Percentiles rank a stretch among this genome's conserved stretches.
These are phyloP conservation scores for Sanghuangporus weigelae DNA, from an alignment of 1,284 basidiomycete genomes.

Conservation along the genomic window DNA sequence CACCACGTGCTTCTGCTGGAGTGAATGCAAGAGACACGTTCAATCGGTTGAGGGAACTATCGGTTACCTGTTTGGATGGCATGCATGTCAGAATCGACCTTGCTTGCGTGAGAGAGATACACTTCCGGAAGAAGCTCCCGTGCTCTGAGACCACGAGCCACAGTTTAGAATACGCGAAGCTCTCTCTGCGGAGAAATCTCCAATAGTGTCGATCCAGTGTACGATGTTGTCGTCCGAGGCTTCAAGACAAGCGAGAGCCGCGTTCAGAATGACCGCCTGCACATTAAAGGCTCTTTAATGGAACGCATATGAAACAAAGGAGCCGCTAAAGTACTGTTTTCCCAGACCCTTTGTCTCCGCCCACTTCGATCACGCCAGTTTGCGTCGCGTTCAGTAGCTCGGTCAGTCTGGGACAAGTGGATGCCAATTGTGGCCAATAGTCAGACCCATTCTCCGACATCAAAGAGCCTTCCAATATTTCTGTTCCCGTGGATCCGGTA, in stretches of 20 bases:
- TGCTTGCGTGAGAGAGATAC: neutral
- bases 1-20: conserved; percentile 43
- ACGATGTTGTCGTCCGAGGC: conserved; percentile 33
- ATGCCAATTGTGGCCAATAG: neutral
- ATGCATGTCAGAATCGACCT: neutral
- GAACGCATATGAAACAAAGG: conserved; percentile 2
- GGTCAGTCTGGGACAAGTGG: conserved; percentile 40
- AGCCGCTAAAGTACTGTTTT: conserved; percentile 48
- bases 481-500: conserved; percentile 34
- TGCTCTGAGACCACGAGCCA: conserved; percentile 26
- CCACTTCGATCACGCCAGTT: conserved; percentile 54
- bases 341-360: conserved; percentile 54
- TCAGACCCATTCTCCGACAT: conserved; percentile 24
- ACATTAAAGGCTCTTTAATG: neutral
- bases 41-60: conserved; percentile 31
- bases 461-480: conserved; percentile 27
- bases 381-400: conserved; percentile 39
- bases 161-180: conserved; percentile 26
- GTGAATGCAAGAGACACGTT: conserved; percentile 56
- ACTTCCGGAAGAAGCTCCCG: conserved; percentile 24
- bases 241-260: conserved; percentile 48
- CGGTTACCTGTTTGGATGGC: neutral
- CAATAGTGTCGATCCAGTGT: conserved; percentile 68
- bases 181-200: conserved; percentile 55
- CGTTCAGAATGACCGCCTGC: conserved; percentile 54